Evolutionary conservation across 768 basidiomycete species (phyloP).

Genomic region (Xerocomellus amylosporus): DNA sequence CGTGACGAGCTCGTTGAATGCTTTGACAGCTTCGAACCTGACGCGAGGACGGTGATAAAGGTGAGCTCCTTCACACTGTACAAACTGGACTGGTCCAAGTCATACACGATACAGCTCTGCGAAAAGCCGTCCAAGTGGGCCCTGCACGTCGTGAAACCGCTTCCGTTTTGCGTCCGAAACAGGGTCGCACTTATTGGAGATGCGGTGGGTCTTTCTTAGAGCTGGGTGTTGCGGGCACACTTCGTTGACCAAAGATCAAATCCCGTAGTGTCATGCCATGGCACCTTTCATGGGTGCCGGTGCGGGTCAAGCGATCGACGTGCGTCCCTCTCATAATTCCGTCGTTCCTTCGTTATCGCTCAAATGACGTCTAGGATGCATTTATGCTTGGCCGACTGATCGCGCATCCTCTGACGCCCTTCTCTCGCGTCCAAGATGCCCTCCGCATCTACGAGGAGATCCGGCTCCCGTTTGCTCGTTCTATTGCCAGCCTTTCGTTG

Average conservation of each 20-base stretch:
- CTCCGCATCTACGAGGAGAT: slow-evolving; percentile 13
- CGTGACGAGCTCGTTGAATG: slow-evolving; percentile 33
- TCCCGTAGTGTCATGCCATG: slow-evolving; percentile 26
- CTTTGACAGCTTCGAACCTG: slow-evolving; percentile 38
- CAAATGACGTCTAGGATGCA: slow-evolving; percentile 10
- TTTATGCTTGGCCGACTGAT: slow-evolving; percentile 25
- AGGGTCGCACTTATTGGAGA: slow-evolving; percentile 50
- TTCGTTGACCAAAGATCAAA: not conserved
- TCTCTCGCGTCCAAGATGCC: not conserved
- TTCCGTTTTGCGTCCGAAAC: slow-evolving; percentile 39
- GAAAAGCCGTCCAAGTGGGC: slow-evolving; percentile 43
- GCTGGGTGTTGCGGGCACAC: too few species aligned
- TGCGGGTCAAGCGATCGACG: slow-evolving; percentile 29
- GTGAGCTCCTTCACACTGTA: slow-evolving; percentile 11
- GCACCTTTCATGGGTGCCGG: slow-evolving; percentile 23
- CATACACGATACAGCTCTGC: slow-evolving; percentile 28
- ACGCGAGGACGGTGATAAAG: slow-evolving; percentile 29
- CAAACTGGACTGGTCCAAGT: not conserved
- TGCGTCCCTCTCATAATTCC: not conserved
- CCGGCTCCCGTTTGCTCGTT: slow-evolving; percentile 14
- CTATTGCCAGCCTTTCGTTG: slow-evolving; percentile 16
- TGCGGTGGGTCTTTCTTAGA: slow-evolving; percentile 32
- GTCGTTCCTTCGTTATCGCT: not conserved
- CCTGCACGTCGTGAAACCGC: slow-evolving; percentile 40
- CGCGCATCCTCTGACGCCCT: slow-evolving; percentile 17